phyloP scores from a whole-genome alignment of 306 rosid genomes.

The Pueraria montana region DNA sequence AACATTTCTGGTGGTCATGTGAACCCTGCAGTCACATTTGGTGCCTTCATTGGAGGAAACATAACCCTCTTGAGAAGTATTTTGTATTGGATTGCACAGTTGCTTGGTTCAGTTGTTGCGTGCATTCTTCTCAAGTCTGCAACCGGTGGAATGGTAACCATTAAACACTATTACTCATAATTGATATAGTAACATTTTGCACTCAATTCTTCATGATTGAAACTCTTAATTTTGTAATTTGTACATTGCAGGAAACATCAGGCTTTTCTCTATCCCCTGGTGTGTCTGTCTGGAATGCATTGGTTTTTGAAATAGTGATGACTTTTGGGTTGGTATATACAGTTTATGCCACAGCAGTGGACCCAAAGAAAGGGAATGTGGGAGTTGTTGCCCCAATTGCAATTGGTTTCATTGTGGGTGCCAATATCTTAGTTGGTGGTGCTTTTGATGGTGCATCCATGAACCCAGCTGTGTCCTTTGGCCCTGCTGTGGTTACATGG shows the following conservation, averaged over 20 bases:
- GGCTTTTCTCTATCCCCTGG: slow-evolving; percentile 68
- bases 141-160: slow-evolving; percentile 73
- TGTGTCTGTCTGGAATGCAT: slow-evolving; percentile 69
- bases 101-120: slow-evolving; percentile 85
- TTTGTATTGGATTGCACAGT: slow-evolving; percentile 83
- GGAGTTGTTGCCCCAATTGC: slow-evolving; percentile 82
- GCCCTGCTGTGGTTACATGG: slow-evolving; percentile 80
- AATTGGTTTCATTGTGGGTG: slow-evolving; percentile 85
- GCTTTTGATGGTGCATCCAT: slow-evolving; percentile 91
- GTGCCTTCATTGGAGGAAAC: slow-evolving; percentile 86
- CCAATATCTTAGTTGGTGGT: slow-evolving; percentile 86
- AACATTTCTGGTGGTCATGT: slow-evolving; percentile 91
- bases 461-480: slow-evolving; percentile 88
- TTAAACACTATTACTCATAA: too few species aligned
- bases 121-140: slow-evolving; percentile 82
- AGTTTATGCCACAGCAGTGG: slow-evolving; percentile 85
- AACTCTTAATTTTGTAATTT: neutral
- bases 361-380: slow-evolving; percentile 75
- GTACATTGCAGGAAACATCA: slow-evolving; percentile 64
- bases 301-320: slow-evolving; percentile 81
- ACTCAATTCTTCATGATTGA: neutral
- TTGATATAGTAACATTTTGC: slow-evolving; percentile 15
- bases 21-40: slow-evolving; percentile 89
- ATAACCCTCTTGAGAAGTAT: slow-evolving; percentile 67
- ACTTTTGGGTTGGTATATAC: slow-evolving; percentile 84